Evolutionary conservation across 2,329 filamentous ascomycete species (phyloP).

Genomic region (Penicillium sp.): DNA sequence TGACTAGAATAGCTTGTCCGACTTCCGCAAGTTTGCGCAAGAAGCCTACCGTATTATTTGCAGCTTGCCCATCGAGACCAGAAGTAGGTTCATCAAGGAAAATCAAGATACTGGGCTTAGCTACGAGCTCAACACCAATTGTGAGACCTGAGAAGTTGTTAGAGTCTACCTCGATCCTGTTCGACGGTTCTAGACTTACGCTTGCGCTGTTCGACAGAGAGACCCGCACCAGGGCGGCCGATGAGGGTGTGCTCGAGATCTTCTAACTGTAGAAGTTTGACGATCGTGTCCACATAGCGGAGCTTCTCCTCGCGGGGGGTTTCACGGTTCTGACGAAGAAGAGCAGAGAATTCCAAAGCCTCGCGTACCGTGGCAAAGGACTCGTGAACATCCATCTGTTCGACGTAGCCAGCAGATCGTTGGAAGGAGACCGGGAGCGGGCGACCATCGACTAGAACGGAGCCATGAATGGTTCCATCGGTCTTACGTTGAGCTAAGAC

Average conservation of each 20-base stretch:
- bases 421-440: conserved; percentile 65
- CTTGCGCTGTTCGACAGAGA: conserved; percentile 68
- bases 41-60: conserved; percentile 68
- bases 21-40: conserved; percentile 66
- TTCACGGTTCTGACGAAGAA: conserved; percentile 61
- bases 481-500: conserved; percentile 72
- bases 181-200: conserved; percentile 39
- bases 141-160: conserved; percentile 50
- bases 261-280: conserved; percentile 64
- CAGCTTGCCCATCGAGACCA: conserved; percentile 68
- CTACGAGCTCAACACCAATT: conserved; percentile 72
- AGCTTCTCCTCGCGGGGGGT: conserved; percentile 62
- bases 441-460: conserved; percentile 68
- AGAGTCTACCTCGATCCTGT: neutral
- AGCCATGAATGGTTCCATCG: conserved; percentile 63
- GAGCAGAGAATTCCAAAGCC: conserved; percentile 67
- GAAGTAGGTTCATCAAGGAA: conserved; percentile 75
- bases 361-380: conserved; percentile 67
- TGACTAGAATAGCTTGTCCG: conserved; percentile 70
- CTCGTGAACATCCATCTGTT: conserved; percentile 71
- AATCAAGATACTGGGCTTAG: conserved; percentile 67
- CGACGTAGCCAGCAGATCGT: conserved; percentile 69
- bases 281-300: conserved; percentile 66
- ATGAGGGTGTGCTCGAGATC: conserved; percentile 68
- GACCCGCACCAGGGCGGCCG: conserved; percentile 45